Conservation (phyloP, 164 flowering plant species). For the Liriodendron chinense region DNA sequence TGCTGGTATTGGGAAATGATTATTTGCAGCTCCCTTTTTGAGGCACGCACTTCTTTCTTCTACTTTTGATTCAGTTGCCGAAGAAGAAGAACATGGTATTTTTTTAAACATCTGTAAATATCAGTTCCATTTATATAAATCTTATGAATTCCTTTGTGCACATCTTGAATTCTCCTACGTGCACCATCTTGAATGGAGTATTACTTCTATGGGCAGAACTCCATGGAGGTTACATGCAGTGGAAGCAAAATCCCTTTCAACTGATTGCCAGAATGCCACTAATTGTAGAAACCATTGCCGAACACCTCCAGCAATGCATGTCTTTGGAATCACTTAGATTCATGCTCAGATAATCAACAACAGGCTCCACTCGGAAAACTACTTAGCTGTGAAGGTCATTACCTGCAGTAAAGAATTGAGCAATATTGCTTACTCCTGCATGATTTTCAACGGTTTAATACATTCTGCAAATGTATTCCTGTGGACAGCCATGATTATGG, state of each 20-base stretch:
- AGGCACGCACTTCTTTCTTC: background rate
- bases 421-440: conserved; percentile 9
- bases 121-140: too few relatives aligned
- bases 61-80: too few relatives aligned
- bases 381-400: conserved; percentile 11
- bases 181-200: background rate
- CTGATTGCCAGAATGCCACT: background rate
- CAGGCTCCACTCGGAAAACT: conserved; percentile 10
- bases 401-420: conserved; percentile 11
- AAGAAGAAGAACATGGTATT: too few relatives aligned
- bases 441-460: conserved; percentile 6
- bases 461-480: conserved; percentile 15
- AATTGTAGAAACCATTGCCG: conserved; percentile 7
- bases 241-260: conserved; percentile 7
- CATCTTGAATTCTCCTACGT: background rate
- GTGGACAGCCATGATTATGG: conserved; percentile 17
- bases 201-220: background rate
- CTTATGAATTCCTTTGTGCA: too few relatives aligned
- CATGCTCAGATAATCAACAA: conserved; percentile 12
- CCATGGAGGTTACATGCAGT: conserved; percentile 1
- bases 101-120: too few relatives aligned
- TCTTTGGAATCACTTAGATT: conserved; percentile 11
- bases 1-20: background rate
- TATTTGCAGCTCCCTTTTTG: background rate
- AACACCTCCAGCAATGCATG: conserved; percentile 10